These are phyloP conservation scores for Sporormia fimetaria DNA, from an alignment of 495 filamentous ascomycete species.

Conservation along the genomic window DNA sequence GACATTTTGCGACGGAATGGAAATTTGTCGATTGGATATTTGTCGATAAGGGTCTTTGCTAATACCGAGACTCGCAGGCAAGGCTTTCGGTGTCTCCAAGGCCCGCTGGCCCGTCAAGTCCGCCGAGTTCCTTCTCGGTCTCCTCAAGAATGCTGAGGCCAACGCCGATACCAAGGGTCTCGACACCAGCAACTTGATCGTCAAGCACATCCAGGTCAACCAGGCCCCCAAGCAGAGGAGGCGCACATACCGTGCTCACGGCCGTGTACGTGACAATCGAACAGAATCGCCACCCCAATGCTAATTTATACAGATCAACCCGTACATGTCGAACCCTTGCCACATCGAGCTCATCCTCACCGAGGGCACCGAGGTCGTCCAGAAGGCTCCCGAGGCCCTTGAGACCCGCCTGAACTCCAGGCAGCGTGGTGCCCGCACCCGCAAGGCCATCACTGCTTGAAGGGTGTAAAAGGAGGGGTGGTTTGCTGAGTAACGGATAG, in stretches of 20 bases:
- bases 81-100: conserved; percentile 91
- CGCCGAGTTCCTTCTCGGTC: conserved; percentile 89
- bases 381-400: conserved; percentile 61
- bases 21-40: background rate
- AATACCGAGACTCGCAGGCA: conserved; percentile 48
- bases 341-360: conserved; percentile 99
- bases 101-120: conserved; percentile 99
- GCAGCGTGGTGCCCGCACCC: conserved; percentile 73
- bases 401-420: conserved; percentile 62
- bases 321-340: conserved; percentile 99
- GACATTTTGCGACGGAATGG: background rate
- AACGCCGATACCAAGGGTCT: conserved; percentile 99
- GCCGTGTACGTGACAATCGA: conserved; percentile 65
- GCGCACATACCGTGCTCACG: conserved; percentile 98
- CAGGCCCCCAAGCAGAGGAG: conserved; percentile 97
- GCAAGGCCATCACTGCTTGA: conserved; percentile 66
- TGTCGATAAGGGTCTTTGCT: conserved; percentile 2
- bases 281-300: background rate
- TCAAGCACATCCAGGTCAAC: conserved; percentile 99
- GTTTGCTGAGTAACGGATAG: no score
- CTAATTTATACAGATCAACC: conserved; percentile 68
- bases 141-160: conserved; percentile 98
- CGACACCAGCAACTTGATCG: conserved; percentile 87
- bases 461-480: conserved; percentile 3
- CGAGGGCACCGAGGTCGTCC: conserved; percentile 82